phyloP scores from a whole-genome alignment of 371 early-diverging fungal genomes.

The Lichtheimia ornata region DNA sequence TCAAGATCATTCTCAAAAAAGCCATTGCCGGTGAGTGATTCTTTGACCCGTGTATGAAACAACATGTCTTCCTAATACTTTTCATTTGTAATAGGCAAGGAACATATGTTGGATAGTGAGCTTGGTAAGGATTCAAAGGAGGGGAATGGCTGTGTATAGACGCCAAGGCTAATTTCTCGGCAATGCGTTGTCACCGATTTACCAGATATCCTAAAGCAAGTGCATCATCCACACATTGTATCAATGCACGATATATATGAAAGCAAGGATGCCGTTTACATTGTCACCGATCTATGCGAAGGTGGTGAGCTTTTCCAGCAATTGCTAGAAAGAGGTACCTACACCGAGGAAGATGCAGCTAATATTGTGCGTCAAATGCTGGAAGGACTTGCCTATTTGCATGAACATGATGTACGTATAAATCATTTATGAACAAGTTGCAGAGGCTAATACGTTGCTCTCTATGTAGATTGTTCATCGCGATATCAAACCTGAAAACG shows the following conservation, averaged over 20 bases:
- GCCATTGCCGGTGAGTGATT: slow-evolving; percentile 47
- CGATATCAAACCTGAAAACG: slow-evolving; percentile 87
- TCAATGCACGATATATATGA: slow-evolving; percentile 80
- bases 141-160: background rate
- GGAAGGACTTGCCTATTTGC: slow-evolving; percentile 79
- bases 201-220: slow-evolving; percentile 71
- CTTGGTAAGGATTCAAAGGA: slow-evolving; percentile 43
- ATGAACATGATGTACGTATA: slow-evolving; percentile 61
- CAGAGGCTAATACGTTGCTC: background rate
- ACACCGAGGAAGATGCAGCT: slow-evolving; percentile 76
- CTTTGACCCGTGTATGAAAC: too few species aligned
- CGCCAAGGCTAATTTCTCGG: background rate
- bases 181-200: background rate
- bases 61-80: background rate
- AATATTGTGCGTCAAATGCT: slow-evolving; percentile 72
- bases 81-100: slow-evolving; percentile 57
- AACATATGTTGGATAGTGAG: slow-evolving; percentile 83
- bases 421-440: background rate
- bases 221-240: slow-evolving; percentile 80
- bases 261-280: slow-evolving; percentile 76
- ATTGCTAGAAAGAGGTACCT: slow-evolving; percentile 73
- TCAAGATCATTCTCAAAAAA: slow-evolving; percentile 83
- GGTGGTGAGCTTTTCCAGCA: slow-evolving; percentile 90
- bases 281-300: slow-evolving; percentile 84
- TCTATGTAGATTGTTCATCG: slow-evolving; percentile 76